Percentiles rank a stretch among this genome's conserved stretches.
Conservation (phyloP, 495 filamentous ascomycete species). For the Achaetomiella virescens region DNA sequence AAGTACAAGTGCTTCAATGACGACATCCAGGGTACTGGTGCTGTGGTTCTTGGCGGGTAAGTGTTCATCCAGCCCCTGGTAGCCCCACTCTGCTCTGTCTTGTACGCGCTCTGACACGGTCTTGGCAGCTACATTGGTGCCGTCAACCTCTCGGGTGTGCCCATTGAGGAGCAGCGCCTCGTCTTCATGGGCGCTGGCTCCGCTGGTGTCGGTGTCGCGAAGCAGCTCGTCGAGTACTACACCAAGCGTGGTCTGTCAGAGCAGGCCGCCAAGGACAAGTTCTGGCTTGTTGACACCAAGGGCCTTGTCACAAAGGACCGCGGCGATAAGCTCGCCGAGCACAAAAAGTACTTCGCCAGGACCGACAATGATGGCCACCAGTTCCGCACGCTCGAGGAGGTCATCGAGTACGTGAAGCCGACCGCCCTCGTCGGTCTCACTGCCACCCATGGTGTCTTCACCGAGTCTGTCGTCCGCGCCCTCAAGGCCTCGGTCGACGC, state of each 20-base stretch:
- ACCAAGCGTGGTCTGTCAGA: constrained; percentile 90
- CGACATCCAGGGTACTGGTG: constrained; percentile 96
- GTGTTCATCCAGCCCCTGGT: constrained; percentile 18
- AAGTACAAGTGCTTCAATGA: constrained; percentile 96
- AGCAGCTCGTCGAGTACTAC: constrained; percentile 95
- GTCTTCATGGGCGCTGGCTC: constrained; percentile 96
- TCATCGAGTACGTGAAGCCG: constrained; percentile 89
- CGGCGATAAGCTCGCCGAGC: constrained; percentile 87
- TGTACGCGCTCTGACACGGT: too few species aligned
- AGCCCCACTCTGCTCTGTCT: background rate
- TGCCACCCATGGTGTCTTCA: constrained; percentile 92
- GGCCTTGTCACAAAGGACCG: constrained; percentile 91
- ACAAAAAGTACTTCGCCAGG: constrained; percentile 97
- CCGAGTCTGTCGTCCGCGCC: constrained; percentile 73
- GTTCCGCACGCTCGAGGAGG: constrained; percentile 80
- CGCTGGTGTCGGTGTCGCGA: constrained; percentile 93
- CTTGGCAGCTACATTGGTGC: constrained; percentile 71
- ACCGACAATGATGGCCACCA: constrained; percentile 88
- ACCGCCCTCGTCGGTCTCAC: constrained; percentile 92
- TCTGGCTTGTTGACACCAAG: constrained; percentile 97
- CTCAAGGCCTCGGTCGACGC: constrained; percentile 60
- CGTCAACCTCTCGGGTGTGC: constrained; percentile 79
- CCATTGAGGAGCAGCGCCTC: constrained; percentile 82
- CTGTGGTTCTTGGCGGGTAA: constrained; percentile 83
- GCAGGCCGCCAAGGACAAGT: constrained; percentile 79